phyloP scores from a whole-genome alignment of 2,329 filamentous ascomycete species.

The Dothistroma pini region DNA sequence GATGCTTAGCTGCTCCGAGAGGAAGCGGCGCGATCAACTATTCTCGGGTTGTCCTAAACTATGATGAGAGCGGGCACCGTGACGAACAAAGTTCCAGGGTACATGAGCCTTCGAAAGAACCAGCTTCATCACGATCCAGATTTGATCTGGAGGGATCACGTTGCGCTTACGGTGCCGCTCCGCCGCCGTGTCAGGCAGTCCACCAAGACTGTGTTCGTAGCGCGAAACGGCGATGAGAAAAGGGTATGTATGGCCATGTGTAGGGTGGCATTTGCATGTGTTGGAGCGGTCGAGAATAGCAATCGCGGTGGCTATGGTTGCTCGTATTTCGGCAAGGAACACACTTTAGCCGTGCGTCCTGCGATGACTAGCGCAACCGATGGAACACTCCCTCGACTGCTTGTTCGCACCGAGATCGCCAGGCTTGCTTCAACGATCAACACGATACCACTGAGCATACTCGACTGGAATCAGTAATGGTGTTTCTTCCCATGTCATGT shows the following conservation, averaged over 20 bases:
- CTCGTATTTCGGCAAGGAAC: neutral
- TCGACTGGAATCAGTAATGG: neutral
- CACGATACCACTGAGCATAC: neutral
- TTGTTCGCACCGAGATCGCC: neutral
- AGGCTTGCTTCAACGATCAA: neutral
- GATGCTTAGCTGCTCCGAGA: neutral
- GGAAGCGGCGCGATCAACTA: neutral
- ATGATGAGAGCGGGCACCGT: slow-evolving; percentile 1
- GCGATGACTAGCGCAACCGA: neutral
- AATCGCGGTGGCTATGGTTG: neutral
- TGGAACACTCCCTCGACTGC: neutral
- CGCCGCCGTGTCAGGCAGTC: neutral
- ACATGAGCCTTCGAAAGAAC: neutral
- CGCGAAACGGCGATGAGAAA: neutral
- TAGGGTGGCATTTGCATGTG: slow-evolving; percentile 3
- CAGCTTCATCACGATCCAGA: neutral
- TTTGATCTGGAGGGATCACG: neutral
- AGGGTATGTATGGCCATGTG: neutral
- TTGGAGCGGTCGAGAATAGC: slow-evolving; percentile 5
- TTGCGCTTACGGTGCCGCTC: neutral
- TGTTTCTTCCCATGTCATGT: neutral
- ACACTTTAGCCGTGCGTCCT: neutral
- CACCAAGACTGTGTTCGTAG: neutral
- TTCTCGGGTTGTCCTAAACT: neutral
- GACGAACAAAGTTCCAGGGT: neutral